phyloP scores from a whole-genome alignment of 148 eudicot species.

The Rheum nobile region DNA sequence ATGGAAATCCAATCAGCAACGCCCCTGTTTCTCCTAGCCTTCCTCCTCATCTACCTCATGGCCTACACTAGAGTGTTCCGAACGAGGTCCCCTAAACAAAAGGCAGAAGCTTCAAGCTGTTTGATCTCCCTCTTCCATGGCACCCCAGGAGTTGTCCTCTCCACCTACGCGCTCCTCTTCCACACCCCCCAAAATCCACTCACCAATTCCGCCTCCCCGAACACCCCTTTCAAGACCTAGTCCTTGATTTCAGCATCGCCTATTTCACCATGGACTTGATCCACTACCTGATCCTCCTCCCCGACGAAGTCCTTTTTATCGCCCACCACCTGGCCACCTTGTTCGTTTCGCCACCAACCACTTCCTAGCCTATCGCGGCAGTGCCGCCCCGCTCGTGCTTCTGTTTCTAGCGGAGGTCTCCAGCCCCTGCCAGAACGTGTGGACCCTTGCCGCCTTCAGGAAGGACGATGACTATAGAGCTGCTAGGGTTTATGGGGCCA shows the following conservation, averaged over 20 bases:
- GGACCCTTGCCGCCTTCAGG: conserved; percentile 49
- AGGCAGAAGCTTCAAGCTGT: conserved; percentile 62
- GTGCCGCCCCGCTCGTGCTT: conserved; percentile 31
- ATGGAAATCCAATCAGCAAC: conserved; percentile 2
- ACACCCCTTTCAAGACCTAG: conserved; percentile 48
- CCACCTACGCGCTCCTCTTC: conserved; percentile 24
- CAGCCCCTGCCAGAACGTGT: conserved; percentile 58
- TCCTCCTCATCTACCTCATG: conserved; percentile 27
- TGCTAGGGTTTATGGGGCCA: conserved; percentile 20
- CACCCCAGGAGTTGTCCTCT: conserved; percentile 49
- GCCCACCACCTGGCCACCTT: conserved; percentile 73
- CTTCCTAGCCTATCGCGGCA: conserved; percentile 41
- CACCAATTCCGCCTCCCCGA: conserved; percentile 28
- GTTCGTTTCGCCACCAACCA: conserved; percentile 55
- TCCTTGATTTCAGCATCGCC: too few relatives aligned
- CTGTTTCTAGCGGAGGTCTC: conserved; percentile 68
- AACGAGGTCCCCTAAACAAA: conserved; percentile 32
- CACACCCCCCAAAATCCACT: conserved; percentile 14
- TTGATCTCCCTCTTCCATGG: conserved; percentile 70
- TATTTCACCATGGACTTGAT: conserved; percentile 56
- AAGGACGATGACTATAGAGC: conserved; percentile 30
- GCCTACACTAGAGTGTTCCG: conserved; percentile 37
- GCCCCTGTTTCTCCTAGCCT: conserved; percentile 24
- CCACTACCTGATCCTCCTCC: conserved; percentile 52
- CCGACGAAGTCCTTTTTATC: conserved; percentile 50